Evolutionary conservation across 371 early-diverging fungal species (phyloP), one percentile per base, ranked within the genome.

Genomic region (Actinomortierella wolfii): DNA sequence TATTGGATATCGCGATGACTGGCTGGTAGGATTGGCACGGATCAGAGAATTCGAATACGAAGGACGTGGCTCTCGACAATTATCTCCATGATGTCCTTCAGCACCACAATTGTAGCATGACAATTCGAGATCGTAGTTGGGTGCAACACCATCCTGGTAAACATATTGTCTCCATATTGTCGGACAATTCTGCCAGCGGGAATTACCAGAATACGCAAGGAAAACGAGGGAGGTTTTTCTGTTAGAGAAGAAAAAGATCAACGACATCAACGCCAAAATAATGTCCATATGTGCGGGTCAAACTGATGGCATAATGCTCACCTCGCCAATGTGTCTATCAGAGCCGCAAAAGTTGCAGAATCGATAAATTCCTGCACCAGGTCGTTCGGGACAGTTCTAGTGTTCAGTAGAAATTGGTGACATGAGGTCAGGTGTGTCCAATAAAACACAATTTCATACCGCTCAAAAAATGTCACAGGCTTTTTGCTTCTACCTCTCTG

Each of bases 21-120:
- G 34, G 34, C 11, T 34, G 34, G 34, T 4, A 29, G 25, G 7
- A 9, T 18, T 34, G 23, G n/a, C 17, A 24, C 0, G n/a, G 9
- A 18, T 28, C 49, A 24, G n/a, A 48, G 2, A 34, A 8, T 13
- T 4, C 41, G 39, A 1, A 1, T 23, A 41, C 23, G 24, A 17
- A 1, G n/a, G 13, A 4, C 5, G 15, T 58, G 26, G 24, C 11
- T 9, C 9, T 17, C 2, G 25, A 15, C 26, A 23, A 14, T 43
- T 64, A 46, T 71, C 73, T 17, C 73, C 73, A 59, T 65, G 65
- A 26, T 71, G 73, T 20, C 61, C 66, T 18, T 47, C 25, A 4
- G 45, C 52, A n/a, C 40, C 61, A 28, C 73, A 71, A 41, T 71
- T 71, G 56, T 71, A 71, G 40, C 73, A 71, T 24, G 61, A 65